Conservation (phyloP, 1,284 basidiomycete species). For the Irpex sp. region DNA sequence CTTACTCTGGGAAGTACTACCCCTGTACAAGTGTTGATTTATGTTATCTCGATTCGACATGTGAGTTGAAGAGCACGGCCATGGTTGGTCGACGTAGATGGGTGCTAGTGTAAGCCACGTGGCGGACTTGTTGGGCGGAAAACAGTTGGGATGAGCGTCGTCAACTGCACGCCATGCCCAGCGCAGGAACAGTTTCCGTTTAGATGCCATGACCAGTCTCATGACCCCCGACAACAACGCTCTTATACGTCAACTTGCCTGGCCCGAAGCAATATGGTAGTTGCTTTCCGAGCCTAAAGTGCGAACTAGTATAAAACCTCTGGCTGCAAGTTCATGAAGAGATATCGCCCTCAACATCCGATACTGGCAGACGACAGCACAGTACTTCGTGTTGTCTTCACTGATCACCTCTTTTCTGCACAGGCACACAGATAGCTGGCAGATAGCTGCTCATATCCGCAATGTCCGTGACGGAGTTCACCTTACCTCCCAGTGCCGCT, state of each 20-base stretch:
- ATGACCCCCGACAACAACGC: slow-evolving; percentile 6
- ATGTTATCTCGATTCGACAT: too few species aligned
- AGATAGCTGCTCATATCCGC: not conserved
- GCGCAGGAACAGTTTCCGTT: slow-evolving; percentile 5
- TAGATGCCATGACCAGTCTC: slow-evolving; percentile 10
- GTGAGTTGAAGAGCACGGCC: too few species aligned
- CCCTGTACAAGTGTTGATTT: too few species aligned
- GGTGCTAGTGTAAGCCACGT: not conserved
- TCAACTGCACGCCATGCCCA: not conserved
- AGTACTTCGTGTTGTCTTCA: too few species aligned
- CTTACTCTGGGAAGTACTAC: too few species aligned
- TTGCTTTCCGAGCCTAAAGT: not conserved
- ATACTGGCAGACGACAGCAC: too few species aligned
- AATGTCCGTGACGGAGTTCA: slow-evolving; percentile 35
- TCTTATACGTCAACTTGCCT: not conserved
- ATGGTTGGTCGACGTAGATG: too few species aligned
- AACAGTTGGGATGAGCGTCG: not conserved
- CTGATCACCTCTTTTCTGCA: too few species aligned
- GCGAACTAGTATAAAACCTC: not conserved
- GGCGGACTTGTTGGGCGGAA: not conserved
- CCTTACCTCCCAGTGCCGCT: slow-evolving; percentile 26
- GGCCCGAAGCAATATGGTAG: not conserved
- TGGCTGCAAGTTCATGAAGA: too few species aligned
- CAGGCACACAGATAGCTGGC: too few species aligned
- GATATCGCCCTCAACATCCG: too few species aligned